phyloP scores from a whole-genome alignment of 73 alveolate species.

The Paramecium bursaria region DNA sequence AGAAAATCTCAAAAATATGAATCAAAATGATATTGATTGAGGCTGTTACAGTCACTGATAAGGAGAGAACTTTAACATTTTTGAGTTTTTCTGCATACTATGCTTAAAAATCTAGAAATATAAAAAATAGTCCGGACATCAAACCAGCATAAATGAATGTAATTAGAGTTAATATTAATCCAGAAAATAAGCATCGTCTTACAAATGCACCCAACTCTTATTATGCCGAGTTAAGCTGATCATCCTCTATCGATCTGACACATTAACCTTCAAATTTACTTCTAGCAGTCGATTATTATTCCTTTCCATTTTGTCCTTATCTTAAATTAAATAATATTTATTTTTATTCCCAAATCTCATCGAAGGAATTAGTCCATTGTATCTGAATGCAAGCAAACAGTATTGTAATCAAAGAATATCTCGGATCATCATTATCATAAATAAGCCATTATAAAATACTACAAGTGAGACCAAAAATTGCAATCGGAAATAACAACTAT shows the following conservation, averaged over 20 bases:
- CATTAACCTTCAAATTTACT: not conserved
- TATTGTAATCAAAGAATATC: not conserved
- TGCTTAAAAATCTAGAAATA: not conserved
- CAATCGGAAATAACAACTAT: not conserved
- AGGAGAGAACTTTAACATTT: not conserved
- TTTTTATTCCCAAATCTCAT: conserved; percentile 31
- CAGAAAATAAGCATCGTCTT: not conserved
- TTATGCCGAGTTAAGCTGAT: not conserved
- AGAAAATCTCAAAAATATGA: not conserved
- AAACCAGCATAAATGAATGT: not conserved
- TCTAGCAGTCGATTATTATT: not conserved
- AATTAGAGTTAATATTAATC: not conserved
- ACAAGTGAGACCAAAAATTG: conserved; percentile 22
- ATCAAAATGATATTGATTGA: conserved; percentile 3
- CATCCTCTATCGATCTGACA: conserved; percentile 16
- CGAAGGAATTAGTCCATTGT: conserved; percentile 4
- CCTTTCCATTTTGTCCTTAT: conserved; percentile 8
- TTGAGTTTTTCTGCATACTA: not conserved
- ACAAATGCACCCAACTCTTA: not conserved
- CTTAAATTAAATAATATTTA: conserved; percentile 9
- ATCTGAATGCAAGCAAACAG: not conserved
- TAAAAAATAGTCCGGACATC: not conserved
- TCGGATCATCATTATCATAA: not conserved
- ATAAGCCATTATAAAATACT: conserved; percentile 16
- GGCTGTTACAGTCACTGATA: conserved; percentile 33